phyloP scores from a whole-genome alignment of 164 flowering plant genomes.

The Tetrastigma voinierianum region DNA sequence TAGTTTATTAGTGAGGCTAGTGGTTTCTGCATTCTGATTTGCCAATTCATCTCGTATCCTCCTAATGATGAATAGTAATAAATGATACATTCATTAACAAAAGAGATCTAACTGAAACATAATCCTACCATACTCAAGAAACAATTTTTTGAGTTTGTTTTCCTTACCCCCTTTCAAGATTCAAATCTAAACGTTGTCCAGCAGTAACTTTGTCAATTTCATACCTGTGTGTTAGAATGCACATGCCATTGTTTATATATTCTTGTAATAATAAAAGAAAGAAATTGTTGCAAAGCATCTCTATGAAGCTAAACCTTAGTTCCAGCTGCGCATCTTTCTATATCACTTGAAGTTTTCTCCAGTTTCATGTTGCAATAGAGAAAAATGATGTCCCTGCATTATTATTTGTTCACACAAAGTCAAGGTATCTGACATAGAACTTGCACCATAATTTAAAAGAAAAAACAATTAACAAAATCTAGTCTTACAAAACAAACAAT shows the following conservation, averaged over 20 bases:
- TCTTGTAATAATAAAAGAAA: background rate
- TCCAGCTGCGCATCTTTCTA: constrained; percentile 85
- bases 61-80: constrained; percentile 33
- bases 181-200: constrained; percentile 64
- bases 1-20: constrained; percentile 59
- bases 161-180: constrained; percentile 68
- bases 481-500: too few relatives aligned
- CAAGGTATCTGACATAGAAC: too few relatives aligned
- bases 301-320: constrained; percentile 44
- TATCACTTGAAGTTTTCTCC: constrained; percentile 71
- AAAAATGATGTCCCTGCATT: constrained; percentile 72
- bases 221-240: constrained; percentile 23
- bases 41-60: constrained; percentile 60
- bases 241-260: background rate
- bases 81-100: background rate
- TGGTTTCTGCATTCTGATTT: constrained; percentile 59
- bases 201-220: constrained; percentile 72
- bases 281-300: background rate
- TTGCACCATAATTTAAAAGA: too few relatives aligned
- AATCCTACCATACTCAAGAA: background rate
- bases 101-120: background rate
- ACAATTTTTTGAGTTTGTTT: background rate
- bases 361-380: constrained; percentile 66
- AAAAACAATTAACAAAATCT: too few relatives aligned
- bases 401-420: background rate